Evolutionary conservation across 176 grass and related monocot species (phyloP).

Genomic region (Carex pumila): DNA sequence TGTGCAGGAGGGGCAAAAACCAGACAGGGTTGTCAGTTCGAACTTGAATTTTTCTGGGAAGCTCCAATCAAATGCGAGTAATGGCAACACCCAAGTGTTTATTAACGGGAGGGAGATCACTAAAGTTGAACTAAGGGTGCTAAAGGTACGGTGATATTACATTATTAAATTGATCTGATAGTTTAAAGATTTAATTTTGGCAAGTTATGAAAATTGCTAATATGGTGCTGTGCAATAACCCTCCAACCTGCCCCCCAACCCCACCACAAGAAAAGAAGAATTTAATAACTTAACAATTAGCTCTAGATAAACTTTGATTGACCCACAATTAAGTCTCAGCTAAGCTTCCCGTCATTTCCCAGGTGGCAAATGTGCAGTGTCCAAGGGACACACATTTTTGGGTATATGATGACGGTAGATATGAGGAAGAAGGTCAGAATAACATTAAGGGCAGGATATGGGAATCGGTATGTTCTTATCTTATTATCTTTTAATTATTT

Average conservation of each 20-base stretch:
- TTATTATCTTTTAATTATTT: constrained; percentile 6
- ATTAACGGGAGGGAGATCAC: constrained; percentile 94
- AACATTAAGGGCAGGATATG: constrained; percentile 94
- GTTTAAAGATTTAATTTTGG: constrained; percentile 2
- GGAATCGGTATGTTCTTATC: constrained; percentile 53
- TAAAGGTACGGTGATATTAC: constrained; percentile 45
- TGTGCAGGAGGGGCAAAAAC: constrained; percentile 70
- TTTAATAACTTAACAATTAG: background rate
- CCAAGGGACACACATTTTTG: constrained; percentile 96
- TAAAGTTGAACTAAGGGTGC: constrained; percentile 58
- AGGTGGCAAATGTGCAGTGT: constrained; percentile 87
- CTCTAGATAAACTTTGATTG: background rate
- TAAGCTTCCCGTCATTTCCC: background rate
- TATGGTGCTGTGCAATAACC: background rate
- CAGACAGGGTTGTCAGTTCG: constrained; percentile 58
- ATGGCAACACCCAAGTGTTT: constrained; percentile 78
- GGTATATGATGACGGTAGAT: constrained; percentile 90
- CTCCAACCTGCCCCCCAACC: background rate
- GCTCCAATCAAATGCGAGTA: constrained; percentile 68
- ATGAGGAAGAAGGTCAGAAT: constrained; percentile 99
- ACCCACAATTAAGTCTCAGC: background rate
- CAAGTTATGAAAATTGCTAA: background rate
- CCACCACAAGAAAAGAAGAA: background rate
- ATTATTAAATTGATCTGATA: constrained; percentile 22
- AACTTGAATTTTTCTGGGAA: constrained; percentile 82